Evolutionary conservation across 2,329 filamentous ascomycete species (phyloP), one percentile per base, ranked within the genome.

Genomic region (Aschersonia sp.): DNA sequence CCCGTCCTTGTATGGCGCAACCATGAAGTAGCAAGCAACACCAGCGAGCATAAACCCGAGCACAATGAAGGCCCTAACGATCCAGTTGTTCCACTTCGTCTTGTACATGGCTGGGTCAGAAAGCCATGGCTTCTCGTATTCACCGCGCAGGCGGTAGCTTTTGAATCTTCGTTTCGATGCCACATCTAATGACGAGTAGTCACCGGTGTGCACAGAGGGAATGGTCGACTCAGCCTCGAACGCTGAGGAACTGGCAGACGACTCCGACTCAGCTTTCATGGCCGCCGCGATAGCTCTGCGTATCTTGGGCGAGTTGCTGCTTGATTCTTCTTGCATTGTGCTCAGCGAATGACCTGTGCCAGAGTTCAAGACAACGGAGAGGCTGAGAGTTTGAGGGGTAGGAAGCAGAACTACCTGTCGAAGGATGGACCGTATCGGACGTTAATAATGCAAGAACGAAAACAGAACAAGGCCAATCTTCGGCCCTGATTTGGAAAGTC

Each of bases 121-220:
- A 2, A 67, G 57, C 65, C 65, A 68, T 44, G 65, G 63, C 54
- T 66, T 66, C 45, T 65, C 61, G 51, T 65, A 64, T 11, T 58
- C 56, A 11, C 53, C 53, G 35, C 51, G 51, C 30, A 67, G 54
- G 4, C 63, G 60, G 49, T 62, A 62, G 51, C 58, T 62, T 50
- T 58, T 60, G 55, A 66, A 66, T 35, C 47, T 47, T 43, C 44
- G 50, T 32, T 48, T 53, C 12, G 40, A 41, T 12, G 45, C 45
- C 9, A 46, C 41, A 32, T 54, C 46, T 9, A 47, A 30, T 14
- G 49, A 50, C 5, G 42, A 41, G 5, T 30, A 45, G 46, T 44
- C 43, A 30, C 41, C 40, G 37, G 30, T n/a, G 8, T 29, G 11
- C 7, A 41, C 10, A 9, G 14, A 41, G 11, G 40, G 40, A 12